Evolutionary conservation across 2,329 filamentous ascomycete genomes (phyloP).

Genomic region (Claviceps sp.): DNA sequence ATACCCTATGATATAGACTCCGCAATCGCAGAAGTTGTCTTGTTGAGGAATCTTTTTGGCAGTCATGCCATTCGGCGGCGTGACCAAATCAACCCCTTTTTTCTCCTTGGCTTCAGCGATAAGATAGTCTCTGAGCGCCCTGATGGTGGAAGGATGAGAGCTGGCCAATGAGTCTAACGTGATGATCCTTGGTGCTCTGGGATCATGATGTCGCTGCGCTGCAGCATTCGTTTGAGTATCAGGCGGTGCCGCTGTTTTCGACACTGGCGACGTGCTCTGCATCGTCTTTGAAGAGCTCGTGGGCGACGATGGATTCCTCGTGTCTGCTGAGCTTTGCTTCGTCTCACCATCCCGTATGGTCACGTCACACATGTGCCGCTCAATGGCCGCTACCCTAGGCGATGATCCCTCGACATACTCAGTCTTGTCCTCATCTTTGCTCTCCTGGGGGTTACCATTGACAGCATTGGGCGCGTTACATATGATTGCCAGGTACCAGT

Average conservation of each 20-base stretch:
- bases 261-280: neutral
- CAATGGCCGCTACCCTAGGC: constrained; percentile 9
- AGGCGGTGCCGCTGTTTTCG: constrained; percentile 8
- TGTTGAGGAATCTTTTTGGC: constrained; percentile 68
- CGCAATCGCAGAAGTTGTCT: constrained; percentile 78
- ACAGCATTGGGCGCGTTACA: constrained; percentile 67
- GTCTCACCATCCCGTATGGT: constrained; percentile 11
- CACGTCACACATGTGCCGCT: constrained; percentile 12
- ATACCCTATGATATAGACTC: constrained; percentile 75
- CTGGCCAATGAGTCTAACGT: constrained; percentile 75
- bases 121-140: constrained; percentile 63
- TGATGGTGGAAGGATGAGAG: constrained; percentile 49
- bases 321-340: neutral
- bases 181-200: constrained; percentile 56
- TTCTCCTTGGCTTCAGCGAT: constrained; percentile 57
- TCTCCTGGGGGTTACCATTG: constrained; percentile 7
- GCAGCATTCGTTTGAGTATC: neutral
- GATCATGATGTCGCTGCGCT: constrained; percentile 16
- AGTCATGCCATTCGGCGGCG: constrained; percentile 39
- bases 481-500: constrained; percentile 95
- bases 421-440: constrained; percentile 5
- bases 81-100: constrained; percentile 28
- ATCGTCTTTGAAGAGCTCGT: constrained; percentile 1
- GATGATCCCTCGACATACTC: neutral
- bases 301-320: neutral